These are phyloP conservation scores for Pseudocercospora fijiensis DNA, from an alignment of 2,329 filamentous ascomycete species.

Conservation along the genomic window DNA sequence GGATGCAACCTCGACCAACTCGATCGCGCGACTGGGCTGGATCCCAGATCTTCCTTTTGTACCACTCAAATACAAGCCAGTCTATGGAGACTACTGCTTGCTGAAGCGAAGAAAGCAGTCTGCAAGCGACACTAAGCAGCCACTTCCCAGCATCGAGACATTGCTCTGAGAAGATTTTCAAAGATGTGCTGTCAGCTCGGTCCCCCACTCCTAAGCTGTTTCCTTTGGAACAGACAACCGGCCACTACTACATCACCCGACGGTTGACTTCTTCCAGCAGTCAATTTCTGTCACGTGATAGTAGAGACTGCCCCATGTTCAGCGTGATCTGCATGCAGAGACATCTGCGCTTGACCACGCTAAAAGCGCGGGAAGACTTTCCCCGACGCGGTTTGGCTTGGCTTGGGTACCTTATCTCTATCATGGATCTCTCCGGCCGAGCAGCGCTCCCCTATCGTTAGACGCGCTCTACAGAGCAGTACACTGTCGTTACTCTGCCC, in stretches of 20 bases:
- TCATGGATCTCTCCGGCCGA: too few relatives aligned
- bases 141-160: conserved; percentile 23
- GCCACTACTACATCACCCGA: neutral
- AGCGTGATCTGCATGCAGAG: too few relatives aligned
- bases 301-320: neutral
- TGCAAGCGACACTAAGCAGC: conserved; percentile 7
- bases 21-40: conserved; percentile 77
- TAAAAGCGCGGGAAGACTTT: conserved; percentile 7
- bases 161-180: conserved; percentile 11
- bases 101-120: conserved; percentile 56
- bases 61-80: conserved; percentile 67
- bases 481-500: neutral
- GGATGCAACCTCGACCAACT: conserved; percentile 70
- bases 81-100: conserved; percentile 88
- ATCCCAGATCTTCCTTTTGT: conserved; percentile 69
- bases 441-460: conserved; percentile 4
- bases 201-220: neutral
- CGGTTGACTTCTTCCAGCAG: neutral
- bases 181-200: neutral
- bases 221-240: neutral
- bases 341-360: too few relatives aligned
- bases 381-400: conserved; percentile 6
- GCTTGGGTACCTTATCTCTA: conserved; percentile 8
- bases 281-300: neutral
- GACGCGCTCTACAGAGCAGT: neutral